Conservation (phyloP, 768 basidiomycete species). For the Lyophyllum shimeji region DNA sequence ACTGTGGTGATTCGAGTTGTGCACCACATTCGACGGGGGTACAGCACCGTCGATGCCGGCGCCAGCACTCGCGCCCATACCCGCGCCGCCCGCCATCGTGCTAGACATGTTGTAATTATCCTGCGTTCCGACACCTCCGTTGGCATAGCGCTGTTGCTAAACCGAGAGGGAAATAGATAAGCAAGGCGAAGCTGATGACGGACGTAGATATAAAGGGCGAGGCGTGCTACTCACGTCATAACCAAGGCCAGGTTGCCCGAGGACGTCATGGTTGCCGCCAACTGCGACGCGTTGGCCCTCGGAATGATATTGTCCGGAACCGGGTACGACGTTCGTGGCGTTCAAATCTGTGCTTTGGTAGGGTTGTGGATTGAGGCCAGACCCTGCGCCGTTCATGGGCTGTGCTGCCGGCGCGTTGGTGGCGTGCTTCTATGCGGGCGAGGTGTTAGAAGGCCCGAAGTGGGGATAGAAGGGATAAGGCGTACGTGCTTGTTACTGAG, state of each 20-base stretch:
- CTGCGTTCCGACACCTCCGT: not conserved
- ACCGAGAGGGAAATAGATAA: too few species aligned
- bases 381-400: not conserved
- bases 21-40: slow-evolving; percentile 22
- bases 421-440: slow-evolving; percentile 12
- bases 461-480: too few species aligned
- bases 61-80: slow-evolving; percentile 6
- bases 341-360: not conserved
- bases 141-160: not conserved
- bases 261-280: not conserved
- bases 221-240: not conserved
- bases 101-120: not conserved
- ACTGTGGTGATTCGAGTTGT: slow-evolving; percentile 19
- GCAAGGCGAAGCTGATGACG: not conserved
- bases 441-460: too few species aligned
- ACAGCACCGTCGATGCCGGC: too few species aligned
- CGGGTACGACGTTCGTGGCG: not conserved
- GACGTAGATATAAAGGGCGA: too few species aligned
- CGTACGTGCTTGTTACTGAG: slow-evolving; percentile 25
- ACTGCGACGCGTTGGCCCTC: not conserved
- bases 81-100: slow-evolving; percentile 3
- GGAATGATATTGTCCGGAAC: not conserved
- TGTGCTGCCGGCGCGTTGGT: not conserved
- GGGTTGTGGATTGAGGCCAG: not conserved
- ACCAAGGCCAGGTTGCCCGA: not conserved